These are phyloP conservation scores for Metschnikowia aberdeeniae DNA, from an alignment of 805 yeast species.

Conservation along the genomic window DNA sequence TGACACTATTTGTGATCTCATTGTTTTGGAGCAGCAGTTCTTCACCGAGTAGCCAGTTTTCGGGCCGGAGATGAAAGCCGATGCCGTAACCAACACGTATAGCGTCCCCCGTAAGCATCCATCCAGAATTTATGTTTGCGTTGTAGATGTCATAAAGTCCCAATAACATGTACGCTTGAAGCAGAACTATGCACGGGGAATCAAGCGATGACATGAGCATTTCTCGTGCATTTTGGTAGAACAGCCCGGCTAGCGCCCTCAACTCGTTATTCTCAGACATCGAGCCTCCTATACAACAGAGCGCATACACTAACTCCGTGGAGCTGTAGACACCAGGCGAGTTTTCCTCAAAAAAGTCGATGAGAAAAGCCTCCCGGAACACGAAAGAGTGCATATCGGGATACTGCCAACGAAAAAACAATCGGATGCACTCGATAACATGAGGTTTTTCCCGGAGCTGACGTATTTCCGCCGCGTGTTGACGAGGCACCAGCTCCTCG, in stretches of 20 bases:
- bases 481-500: constrained; percentile 9
- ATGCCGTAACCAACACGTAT: constrained; percentile 14
- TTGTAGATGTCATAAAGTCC: constrained; percentile 15
- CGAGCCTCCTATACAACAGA: constrained; percentile 13
- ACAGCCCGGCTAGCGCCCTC: constrained; percentile 3
- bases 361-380: constrained; percentile 15
- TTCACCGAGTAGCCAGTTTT: constrained; percentile 7
- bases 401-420: constrained; percentile 16
- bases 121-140: constrained; percentile 12
- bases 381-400: constrained; percentile 16
- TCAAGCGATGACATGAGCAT: constrained; percentile 9
- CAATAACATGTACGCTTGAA: constrained; percentile 14
- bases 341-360: constrained; percentile 13
- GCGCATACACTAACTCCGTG: constrained; percentile 11
- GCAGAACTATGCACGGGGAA: constrained; percentile 10
- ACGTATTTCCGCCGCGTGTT: constrained; percentile 4
- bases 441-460: constrained; percentile 8
- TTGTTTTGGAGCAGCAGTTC: neutral
- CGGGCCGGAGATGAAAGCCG: constrained; percentile 13
- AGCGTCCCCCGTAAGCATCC: constrained; percentile 15
- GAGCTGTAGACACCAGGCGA: constrained; percentile 10
- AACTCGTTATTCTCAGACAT: constrained; percentile 6
- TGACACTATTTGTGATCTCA: constrained; percentile 7
- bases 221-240: constrained; percentile 9
- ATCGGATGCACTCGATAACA: constrained; percentile 9